Evolutionary conservation across 1,284 basidiomycete genomes (phyloP).

Genomic region (Grifola frondosa): DNA sequence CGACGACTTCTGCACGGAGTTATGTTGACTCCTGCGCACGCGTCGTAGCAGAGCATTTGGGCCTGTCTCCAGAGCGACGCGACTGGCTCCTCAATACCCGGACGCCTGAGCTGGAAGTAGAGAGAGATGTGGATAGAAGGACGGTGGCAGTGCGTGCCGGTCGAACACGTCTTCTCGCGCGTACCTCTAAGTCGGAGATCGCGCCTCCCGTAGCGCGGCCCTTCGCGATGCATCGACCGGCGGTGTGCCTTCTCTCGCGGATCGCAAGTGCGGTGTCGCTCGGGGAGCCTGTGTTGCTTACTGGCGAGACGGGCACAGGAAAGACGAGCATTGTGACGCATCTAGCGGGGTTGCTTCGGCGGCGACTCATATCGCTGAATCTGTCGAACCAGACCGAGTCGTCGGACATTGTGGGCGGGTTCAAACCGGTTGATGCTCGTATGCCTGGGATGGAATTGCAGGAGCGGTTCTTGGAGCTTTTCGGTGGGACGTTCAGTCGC

Average conservation of each 20-base stretch:
- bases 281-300: constrained; percentile 86
- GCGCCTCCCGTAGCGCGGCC: constrained; percentile 46
- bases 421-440: constrained; percentile 90
- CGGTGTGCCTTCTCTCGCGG: constrained; percentile 78
- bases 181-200: constrained; percentile 37
- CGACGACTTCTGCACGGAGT: constrained; percentile 51
- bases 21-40: constrained; percentile 50
- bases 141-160: constrained; percentile 57
- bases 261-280: constrained; percentile 76
- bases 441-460: constrained; percentile 78
- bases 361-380: constrained; percentile 86
- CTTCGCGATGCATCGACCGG: constrained; percentile 91
- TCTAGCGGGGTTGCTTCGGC: constrained; percentile 78
- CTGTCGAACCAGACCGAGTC: constrained; percentile 97
- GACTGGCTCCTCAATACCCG: constrained; percentile 59
- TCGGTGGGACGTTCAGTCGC: constrained; percentile 86
- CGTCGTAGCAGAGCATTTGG: constrained; percentile 64
- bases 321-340: constrained; percentile 95
- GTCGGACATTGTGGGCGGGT: constrained; percentile 91
- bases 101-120: constrained; percentile 66
- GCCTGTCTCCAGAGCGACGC: constrained; percentile 60
- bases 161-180: constrained; percentile 52
- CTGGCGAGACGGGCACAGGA: constrained; percentile 98
- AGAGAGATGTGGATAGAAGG: constrained; percentile 65
- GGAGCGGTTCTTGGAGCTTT: constrained; percentile 79